phyloP scores from a whole-genome alignment of 352 stramenopile species.

The Pythium diclinum region DNA sequence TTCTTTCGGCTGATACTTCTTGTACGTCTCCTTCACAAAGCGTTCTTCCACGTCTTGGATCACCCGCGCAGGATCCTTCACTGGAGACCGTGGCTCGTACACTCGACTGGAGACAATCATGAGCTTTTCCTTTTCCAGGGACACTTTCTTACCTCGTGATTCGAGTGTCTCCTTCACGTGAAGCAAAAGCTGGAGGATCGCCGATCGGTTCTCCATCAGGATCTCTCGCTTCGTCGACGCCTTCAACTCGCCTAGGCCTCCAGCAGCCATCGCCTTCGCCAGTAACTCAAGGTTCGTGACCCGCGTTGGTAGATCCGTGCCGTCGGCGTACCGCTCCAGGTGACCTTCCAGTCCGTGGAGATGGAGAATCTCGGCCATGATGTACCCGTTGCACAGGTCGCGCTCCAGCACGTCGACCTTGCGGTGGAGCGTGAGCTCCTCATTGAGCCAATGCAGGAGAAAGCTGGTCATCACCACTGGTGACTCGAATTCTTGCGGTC shows the following conservation, averaged over 20 bases:
- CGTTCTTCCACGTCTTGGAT: constrained; percentile 52
- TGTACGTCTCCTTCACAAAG: constrained; percentile 42
- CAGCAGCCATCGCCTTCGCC: constrained; percentile 32
- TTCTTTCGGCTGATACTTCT: constrained; percentile 43
- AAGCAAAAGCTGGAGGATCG: constrained; percentile 54
- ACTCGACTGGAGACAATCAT: constrained; percentile 21
- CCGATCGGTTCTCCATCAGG: constrained; percentile 62
- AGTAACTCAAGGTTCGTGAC: constrained; percentile 66
- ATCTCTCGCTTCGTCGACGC: constrained; percentile 44
- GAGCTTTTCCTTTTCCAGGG: constrained; percentile 13
- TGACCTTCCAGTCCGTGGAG: constrained; percentile 43
- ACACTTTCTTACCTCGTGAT: constrained; percentile 24
- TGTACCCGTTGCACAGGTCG: constrained; percentile 67
- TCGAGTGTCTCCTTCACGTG: constrained; percentile 57
- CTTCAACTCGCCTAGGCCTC: constrained; percentile 39
- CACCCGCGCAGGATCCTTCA: constrained; percentile 6
- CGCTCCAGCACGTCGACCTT: constrained; percentile 50
- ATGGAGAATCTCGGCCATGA: constrained; percentile 62
- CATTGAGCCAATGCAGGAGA: constrained; percentile 63
- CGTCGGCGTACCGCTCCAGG: constrained; percentile 48
- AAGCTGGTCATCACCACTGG: constrained; percentile 69
- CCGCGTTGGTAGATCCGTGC: constrained; percentile 31
- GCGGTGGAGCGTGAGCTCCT: constrained; percentile 48
- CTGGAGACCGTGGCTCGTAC: constrained; percentile 18
- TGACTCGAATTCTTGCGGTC: neutral